phyloP scores from a whole-genome alignment of 2,329 filamentous ascomycete genomes.

The Fusarium foetens region DNA sequence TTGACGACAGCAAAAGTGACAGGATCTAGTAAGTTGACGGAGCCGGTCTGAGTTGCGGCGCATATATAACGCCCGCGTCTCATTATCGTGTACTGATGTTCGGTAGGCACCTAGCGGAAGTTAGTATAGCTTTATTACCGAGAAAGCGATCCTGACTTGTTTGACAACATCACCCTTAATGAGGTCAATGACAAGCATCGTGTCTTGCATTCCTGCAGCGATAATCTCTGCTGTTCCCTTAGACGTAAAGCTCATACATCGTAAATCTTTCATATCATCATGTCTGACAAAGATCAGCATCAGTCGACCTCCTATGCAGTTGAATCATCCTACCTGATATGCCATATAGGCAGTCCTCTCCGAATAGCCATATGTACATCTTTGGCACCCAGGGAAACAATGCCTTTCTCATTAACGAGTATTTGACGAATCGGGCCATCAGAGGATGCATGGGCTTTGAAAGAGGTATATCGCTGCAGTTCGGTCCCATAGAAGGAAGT shows the following conservation, averaged over 20 bases:
- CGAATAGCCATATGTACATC: conserved; percentile 91
- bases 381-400: conserved; percentile 83
- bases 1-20: conserved; percentile 81
- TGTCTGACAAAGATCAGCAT: conserved; percentile 58
- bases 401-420: conserved; percentile 88
- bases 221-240: conserved; percentile 85
- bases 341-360: conserved; percentile 87
- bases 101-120: conserved; percentile 68
- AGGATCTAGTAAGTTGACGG: conserved; percentile 87
- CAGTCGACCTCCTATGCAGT: neutral
- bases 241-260: conserved; percentile 95
- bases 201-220: conserved; percentile 85
- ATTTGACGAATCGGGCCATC: conserved; percentile 89
- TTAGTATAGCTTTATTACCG: conserved; percentile 42
- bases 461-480: conserved; percentile 89
- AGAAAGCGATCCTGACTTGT: conserved; percentile 56
- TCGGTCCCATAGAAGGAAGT: conserved; percentile 89
- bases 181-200: conserved; percentile 81
- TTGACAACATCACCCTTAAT: conserved; percentile 77
- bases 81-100: conserved; percentile 89
- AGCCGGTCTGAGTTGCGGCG: conserved; percentile 84
- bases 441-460: conserved; percentile 76
- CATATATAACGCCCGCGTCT: conserved; percentile 91
- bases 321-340: conserved; percentile 71
- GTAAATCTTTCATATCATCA: conserved; percentile 83